Evolutionary conservation across 208 protist species (phyloP), one percentile per base, ranked within the genome.

Genomic region (Strigomonas culicis): DNA sequence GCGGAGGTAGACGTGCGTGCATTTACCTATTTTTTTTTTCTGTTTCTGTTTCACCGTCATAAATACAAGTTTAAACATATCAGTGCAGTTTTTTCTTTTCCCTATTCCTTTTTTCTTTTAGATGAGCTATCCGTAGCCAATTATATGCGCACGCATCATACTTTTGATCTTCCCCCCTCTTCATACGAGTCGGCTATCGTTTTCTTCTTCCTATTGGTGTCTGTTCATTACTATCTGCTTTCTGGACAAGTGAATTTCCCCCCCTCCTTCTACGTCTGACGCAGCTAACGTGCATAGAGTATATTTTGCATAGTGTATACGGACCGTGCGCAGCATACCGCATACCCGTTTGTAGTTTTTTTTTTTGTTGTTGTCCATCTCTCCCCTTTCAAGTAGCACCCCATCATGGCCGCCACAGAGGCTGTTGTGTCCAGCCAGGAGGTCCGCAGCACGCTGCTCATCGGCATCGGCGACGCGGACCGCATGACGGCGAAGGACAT

Each of bases 401-500:
- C 21, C 21, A 27, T 19, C 22, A 75, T 65, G 55, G 7, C 19
- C 1, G 19, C 59, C 19, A 44, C 19, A 13, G 59, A 66, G 27
- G 53, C 27, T 1, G 58, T 51, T 1, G 62, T 76, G 39, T 78
- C 75, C 25, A 84, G 70, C 44, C 79, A 91, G 72, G 88, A 94
- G 71, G 69, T 64, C 46, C 80, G 72, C 69, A 87, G 82, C 72
- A 94, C 82, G 36, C 62, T 94, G 58, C 77, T 94, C 59, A 43
- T 90, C 11, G 79, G 80, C 8, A 27, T 79, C 30, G 63, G 41
- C 52, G 77, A 82, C 63, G 63, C 66, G 19, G 61, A 22, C 39
- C 49, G 27, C 41, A 57, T 82, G 49, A 84, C 80, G 36, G 74
- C 75, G 15, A 93, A 92, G 66, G 94, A 98, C 47, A 75, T 98